These are phyloP conservation scores for Amylostereum areolatum DNA, from an alignment of 1,284 basidiomycete genomes.

Conservation along the genomic window DNA sequence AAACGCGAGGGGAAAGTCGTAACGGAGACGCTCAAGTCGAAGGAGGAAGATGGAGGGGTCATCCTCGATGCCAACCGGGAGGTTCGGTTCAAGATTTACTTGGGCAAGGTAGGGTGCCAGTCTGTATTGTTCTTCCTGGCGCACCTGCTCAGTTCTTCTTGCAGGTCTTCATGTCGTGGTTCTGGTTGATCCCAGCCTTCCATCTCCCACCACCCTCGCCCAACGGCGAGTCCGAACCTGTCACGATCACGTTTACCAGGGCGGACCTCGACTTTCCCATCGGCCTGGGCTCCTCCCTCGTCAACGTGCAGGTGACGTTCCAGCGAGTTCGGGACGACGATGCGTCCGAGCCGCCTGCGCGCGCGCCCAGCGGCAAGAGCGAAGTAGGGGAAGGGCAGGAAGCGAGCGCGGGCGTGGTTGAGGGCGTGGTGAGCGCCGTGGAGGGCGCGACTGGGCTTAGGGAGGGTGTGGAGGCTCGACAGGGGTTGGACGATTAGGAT, in stretches of 20 bases:
- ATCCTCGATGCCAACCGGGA: slow-evolving; percentile 67
- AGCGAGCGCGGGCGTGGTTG: slow-evolving; percentile 15
- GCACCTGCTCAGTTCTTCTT: background rate
- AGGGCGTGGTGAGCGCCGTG: slow-evolving; percentile 20
- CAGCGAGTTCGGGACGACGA: slow-evolving; percentile 26
- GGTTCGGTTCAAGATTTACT: slow-evolving; percentile 72
- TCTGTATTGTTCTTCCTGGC: slow-evolving; percentile 4
- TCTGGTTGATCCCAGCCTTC: slow-evolving; percentile 81
- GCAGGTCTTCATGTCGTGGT: slow-evolving; percentile 74
- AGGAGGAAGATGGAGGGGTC: slow-evolving; percentile 35
- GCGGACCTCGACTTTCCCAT: slow-evolving; percentile 74
- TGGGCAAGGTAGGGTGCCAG: slow-evolving; percentile 51
- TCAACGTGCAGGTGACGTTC: slow-evolving; percentile 58
- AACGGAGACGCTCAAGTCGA: slow-evolving; percentile 19
- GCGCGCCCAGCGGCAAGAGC: slow-evolving; percentile 18
- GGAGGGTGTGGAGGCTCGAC: slow-evolving; percentile 2
- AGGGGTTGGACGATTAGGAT: slow-evolving; percentile 4
- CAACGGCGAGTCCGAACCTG: slow-evolving; percentile 9
- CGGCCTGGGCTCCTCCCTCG: slow-evolving; percentile 58
- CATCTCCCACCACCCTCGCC: slow-evolving; percentile 47
- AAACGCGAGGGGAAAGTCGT: slow-evolving; percentile 34
- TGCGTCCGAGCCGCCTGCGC: slow-evolving; percentile 22
- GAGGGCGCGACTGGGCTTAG: background rate
- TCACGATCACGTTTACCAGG: slow-evolving; percentile 37
- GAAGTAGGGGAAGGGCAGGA: slow-evolving; percentile 10